Conservation (phyloP, 768 basidiomycete genomes). For the Brasilioporus rufonigricans region DNA sequence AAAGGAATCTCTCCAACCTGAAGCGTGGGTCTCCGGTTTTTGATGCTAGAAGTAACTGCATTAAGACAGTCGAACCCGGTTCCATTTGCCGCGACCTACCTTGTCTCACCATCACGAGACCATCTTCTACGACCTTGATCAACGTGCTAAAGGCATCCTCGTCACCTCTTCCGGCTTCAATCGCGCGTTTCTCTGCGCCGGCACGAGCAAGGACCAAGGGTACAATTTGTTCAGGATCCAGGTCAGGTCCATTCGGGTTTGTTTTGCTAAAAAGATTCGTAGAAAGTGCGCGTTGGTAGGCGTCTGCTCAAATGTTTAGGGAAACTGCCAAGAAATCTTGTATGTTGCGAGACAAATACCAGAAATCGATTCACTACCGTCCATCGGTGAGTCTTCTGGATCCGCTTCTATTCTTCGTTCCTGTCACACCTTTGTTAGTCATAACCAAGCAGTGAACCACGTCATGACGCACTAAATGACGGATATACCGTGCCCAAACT, state of each 20-base stretch:
- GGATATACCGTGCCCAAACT: constrained; percentile 76
- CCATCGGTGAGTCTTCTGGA: constrained; percentile 18
- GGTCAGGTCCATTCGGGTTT: constrained; percentile 15
- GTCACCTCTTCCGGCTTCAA: constrained; percentile 49
- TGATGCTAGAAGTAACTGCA: constrained; percentile 41
- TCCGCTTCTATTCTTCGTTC: constrained; percentile 17
- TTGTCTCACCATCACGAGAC: constrained; percentile 57
- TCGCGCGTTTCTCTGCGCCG: constrained; percentile 56
- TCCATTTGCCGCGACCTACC: constrained; percentile 35
- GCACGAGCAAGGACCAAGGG: constrained; percentile 63
- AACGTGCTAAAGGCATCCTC: constrained; percentile 52
- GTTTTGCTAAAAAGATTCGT: constrained; percentile 48
- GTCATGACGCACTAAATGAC: constrained; percentile 61
- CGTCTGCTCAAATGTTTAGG: constrained; percentile 38
- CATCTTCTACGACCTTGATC: constrained; percentile 59
- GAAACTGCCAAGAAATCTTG: not conserved
- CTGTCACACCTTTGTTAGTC: constrained; percentile 8
- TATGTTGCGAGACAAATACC: constrained; percentile 21
- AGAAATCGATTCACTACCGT: constrained; percentile 24
- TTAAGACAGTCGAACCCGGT: not conserved
- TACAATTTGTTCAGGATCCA: constrained; percentile 64
- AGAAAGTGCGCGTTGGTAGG: constrained; percentile 55
- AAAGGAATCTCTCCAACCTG: constrained; percentile 81
- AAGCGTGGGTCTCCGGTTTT: constrained; percentile 71
- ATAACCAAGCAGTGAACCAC: not conserved